Conservation (phyloP, 306 rosid genomes). For the Gastrolobium villosum region DNA sequence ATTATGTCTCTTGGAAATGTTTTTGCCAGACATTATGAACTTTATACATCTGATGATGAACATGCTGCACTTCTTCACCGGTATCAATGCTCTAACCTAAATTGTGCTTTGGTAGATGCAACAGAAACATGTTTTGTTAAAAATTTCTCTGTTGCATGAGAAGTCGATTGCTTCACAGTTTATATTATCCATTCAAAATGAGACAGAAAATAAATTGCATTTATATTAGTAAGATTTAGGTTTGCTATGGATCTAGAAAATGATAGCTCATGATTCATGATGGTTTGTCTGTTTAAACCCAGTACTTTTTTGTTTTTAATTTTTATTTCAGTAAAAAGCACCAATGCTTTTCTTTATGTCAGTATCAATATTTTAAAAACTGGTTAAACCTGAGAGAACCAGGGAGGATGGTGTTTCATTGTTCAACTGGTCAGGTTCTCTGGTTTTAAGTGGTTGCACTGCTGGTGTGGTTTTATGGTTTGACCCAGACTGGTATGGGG, state of each 20-base stretch:
- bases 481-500: slow-evolving; percentile 14
- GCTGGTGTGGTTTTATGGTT: slow-evolving; percentile 21
- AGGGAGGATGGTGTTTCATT: neutral
- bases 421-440: neutral
- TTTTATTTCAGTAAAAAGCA: neutral
- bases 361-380: neutral
- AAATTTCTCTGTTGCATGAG: slow-evolving; percentile 40
- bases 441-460: slow-evolving; percentile 5
- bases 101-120: slow-evolving; percentile 39
- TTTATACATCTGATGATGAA: slow-evolving; percentile 87
- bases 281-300: slow-evolving; percentile 18
- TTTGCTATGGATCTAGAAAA: neutral
- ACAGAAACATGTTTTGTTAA: slow-evolving; percentile 36
- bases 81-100: slow-evolving; percentile 59
- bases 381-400: neutral
- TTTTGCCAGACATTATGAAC: slow-evolving; percentile 89
- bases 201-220: slow-evolving; percentile 17
- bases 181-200: slow-evolving; percentile 27
- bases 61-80: slow-evolving; percentile 96
- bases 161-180: slow-evolving; percentile 14
- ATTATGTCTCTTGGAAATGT: slow-evolving; percentile 89
- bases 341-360: neutral
- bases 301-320: neutral
- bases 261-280: slow-evolving; percentile 1
- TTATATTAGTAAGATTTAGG: slow-evolving; percentile 7